These are phyloP conservation scores for Solanum medicagineum DNA, from an alignment of 257 asterid species.

Conservation along the genomic window DNA sequence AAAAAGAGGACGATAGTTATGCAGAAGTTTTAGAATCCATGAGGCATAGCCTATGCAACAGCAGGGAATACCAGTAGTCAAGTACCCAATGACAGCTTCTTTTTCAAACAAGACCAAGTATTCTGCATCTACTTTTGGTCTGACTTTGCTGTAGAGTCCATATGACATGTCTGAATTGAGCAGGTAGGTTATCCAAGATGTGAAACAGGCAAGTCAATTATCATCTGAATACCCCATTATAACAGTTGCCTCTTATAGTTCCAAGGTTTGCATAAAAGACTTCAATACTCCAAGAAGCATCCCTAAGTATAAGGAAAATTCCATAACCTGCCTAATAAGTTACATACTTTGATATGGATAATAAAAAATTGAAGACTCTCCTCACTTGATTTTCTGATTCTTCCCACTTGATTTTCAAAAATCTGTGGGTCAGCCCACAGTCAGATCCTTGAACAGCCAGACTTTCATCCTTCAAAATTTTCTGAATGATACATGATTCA, in stretches of 20 bases:
- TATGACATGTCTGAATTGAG: not conserved
- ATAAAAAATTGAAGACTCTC: not conserved
- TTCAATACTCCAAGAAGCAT: not conserved
- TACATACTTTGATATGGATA: not conserved
- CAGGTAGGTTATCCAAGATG: not conserved
- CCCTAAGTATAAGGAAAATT: not conserved
- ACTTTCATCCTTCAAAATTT: not conserved
- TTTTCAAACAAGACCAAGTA: not conserved
- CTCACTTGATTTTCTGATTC: not conserved
- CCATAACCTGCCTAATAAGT: not conserved
- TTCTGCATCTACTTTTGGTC: not conserved
- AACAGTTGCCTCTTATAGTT: not conserved
- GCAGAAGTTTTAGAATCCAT: not conserved
- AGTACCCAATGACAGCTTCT: not conserved
- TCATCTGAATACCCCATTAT: not conserved
- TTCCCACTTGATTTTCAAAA: not conserved
- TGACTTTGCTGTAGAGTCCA: not conserved
- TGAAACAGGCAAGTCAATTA: not conserved
- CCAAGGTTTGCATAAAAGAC: not conserved
- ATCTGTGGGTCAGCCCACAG: not conserved
- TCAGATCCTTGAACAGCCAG: not conserved
- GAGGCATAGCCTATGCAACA: not conserved
- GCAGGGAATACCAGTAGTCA: not conserved
- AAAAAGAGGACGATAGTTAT: not conserved
- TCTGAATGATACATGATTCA: not conserved